Evolutionary conservation across 2,329 filamentous ascomycete species (phyloP).

Genomic region (Arthroderma uncinatum): DNA sequence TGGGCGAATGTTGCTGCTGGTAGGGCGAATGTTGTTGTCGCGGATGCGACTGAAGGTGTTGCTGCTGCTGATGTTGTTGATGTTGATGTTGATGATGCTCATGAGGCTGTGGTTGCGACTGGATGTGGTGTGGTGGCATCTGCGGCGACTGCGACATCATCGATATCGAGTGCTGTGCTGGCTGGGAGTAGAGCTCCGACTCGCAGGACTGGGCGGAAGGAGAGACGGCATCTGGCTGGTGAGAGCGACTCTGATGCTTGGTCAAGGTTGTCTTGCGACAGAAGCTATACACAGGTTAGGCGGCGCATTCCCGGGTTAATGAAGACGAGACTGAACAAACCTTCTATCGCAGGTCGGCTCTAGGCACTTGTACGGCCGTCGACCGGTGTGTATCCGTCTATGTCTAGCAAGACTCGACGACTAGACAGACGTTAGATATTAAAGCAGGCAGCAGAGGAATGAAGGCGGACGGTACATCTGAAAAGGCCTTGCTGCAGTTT

Average conservation of each 20-base stretch:
- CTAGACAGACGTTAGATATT: constrained; percentile 8
- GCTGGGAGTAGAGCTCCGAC: constrained; percentile 12
- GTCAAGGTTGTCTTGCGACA: constrained; percentile 19
- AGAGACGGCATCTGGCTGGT: constrained; percentile 13
- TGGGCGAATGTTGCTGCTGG: constrained; percentile 5
- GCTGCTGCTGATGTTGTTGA: constrained; percentile 6
- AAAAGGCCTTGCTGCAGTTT: constrained; percentile 35
- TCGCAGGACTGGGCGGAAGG: constrained; percentile 8
- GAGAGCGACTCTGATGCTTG: constrained; percentile 17
- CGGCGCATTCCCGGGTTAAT: neutral
- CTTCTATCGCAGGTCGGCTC: constrained; percentile 17
- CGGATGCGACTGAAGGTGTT: neutral
- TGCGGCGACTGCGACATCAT: constrained; percentile 2
- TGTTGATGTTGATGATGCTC: neutral
- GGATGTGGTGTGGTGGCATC: neutral
- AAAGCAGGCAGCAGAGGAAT: constrained; percentile 7
- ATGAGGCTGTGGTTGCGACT: neutral
- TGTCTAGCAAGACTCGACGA: constrained; percentile 19
- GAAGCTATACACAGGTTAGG: constrained; percentile 13
- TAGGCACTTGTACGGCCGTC: constrained; percentile 17
- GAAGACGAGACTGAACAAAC: constrained; percentile 7
- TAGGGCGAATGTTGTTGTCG: neutral
- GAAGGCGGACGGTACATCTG: constrained; percentile 28
- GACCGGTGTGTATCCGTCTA: constrained; percentile 18
- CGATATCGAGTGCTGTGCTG: constrained; percentile 6